Base-by-base conservation (phyloP, 2,329 filamentous ascomycete genomes). In the Venturiaceae sp. region DNA sequence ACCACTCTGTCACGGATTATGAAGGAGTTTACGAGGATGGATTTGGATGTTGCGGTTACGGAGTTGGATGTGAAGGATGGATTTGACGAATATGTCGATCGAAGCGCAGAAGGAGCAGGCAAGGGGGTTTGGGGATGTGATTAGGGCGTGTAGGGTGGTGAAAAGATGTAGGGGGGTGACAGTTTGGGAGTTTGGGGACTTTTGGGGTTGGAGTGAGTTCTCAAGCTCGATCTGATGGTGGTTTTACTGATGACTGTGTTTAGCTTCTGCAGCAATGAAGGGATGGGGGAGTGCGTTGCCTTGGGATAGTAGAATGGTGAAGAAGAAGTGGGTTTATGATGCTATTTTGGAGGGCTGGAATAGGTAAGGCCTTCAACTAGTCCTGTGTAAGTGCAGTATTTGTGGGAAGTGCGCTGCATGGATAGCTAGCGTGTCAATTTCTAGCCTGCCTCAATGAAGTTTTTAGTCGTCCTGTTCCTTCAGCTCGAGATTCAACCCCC, bases 21-120 rank as follows among this genome's bases (percentile, higher is more conserved):
- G 62, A 73, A 77, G 62, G 71, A 74, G 1, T 80, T 83, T 54
- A 79, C 77, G 2, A 66, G 66, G n/a, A 69, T 80, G 23, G 76
- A 75, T 19, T 74, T 80, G 21, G 82, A 86, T 62, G 75, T 85
- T 30, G 83, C 83, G 8, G 75, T 84, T 58, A 86, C 83, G 2
- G 83, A 86, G 71, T 75, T 86, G 19, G 85, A 88, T 65, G 85
- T 88, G 63, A n/a, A 64, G 68, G 33, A 64, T 71, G 30, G 62
- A 52, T 32, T 65, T 65, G 2, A 60, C 62, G 1, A 65, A 64
- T 13, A 19, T 13, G 13, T 13, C 14, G 16, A 14, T 19, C 3
- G 21, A 3, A 11, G 47, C 19, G 19, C 44, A 55, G 39, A 2
- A 36, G 23, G 65, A 67, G 41, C 65, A 69, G 60, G 37, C 32